Percentiles rank a stretch among this genome's conserved stretches.
Conservation (phyloP, 2,329 filamentous ascomycete species). For the Phaeophleospora eucalypticola region DNA sequence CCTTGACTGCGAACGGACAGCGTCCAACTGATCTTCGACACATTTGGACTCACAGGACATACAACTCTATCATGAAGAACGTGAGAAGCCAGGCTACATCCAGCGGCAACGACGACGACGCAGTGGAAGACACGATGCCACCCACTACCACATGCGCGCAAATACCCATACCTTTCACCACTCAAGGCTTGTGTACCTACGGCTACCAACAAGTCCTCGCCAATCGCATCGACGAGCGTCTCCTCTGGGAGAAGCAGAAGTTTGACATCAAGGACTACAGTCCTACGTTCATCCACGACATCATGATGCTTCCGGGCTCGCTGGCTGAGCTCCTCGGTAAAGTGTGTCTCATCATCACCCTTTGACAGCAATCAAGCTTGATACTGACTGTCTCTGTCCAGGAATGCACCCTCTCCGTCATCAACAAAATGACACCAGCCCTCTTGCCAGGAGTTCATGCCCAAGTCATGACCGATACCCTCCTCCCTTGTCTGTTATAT, state of each 20-base stretch:
- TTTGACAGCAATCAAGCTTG: neutral
- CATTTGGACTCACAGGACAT: too few relatives aligned
- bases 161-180: too few relatives aligned
- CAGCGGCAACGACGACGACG: neutral
- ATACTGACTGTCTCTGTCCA: constrained; percentile 2
- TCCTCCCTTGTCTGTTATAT: constrained; percentile 20
- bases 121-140: too few relatives aligned
- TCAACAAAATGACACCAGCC: constrained; percentile 28
- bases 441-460: constrained; percentile 22
- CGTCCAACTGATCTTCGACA: too few relatives aligned
- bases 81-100: neutral
- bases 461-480: constrained; percentile 17
- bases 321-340: constrained; percentile 29
- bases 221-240: constrained; percentile 23
- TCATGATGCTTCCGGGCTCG: constrained; percentile 49
- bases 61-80: too few relatives aligned
- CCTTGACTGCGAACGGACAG: too few relatives aligned
- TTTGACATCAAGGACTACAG: constrained; percentile 52
- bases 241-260: constrained; percentile 47
- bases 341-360: neutral
- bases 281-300: constrained; percentile 50
- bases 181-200: neutral
- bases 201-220: constrained; percentile 23
- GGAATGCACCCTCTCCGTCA: constrained; percentile 19
- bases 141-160: too few relatives aligned